A percentile compares a stretch with the other conserved stretches of the same genome.
Evolutionary conservation across 2,329 filamentous ascomycete species (phyloP).

Genomic region (Beauveria caledonica): DNA sequence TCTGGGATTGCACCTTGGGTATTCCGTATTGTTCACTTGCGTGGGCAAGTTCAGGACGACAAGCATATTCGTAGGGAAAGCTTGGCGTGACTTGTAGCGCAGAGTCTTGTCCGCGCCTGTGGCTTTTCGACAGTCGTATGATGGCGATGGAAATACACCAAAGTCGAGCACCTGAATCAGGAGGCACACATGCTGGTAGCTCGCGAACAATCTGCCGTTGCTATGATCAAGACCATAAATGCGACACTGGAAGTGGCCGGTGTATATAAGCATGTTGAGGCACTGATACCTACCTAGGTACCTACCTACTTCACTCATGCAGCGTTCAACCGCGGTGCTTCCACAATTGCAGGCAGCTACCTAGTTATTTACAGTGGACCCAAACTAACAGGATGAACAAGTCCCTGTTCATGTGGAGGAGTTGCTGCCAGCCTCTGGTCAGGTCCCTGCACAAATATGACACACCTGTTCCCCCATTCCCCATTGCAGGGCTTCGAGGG

Average conservation of each 20-base stretch:
- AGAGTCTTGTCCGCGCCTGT: background rate
- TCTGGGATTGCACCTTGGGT: background rate
- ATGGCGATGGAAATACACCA: no score
- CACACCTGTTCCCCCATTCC: background rate
- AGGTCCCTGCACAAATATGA: no score
- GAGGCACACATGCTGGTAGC: no score
- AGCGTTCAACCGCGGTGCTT: background rate
- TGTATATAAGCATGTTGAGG: no score
- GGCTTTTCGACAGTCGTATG: background rate
- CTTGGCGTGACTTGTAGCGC: background rate
- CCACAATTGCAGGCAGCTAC: background rate
- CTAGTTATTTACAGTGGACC: background rate
- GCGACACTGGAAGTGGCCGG: background rate
- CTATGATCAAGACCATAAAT: background rate
- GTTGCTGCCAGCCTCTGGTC: background rate
- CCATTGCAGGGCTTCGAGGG: background rate
- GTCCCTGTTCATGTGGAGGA: background rate
- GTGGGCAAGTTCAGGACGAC: background rate
- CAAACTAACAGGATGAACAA: no score
- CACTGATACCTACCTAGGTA: no score
- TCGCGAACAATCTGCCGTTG: no score
- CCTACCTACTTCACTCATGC: background rate
- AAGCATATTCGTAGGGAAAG: background rate
- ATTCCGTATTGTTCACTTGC: background rate
- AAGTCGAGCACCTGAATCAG: no score